These are phyloP conservation scores for Leccinum sublutescens DNA, from an alignment of 768 basidiomycete genomes.

Conservation along the genomic window DNA sequence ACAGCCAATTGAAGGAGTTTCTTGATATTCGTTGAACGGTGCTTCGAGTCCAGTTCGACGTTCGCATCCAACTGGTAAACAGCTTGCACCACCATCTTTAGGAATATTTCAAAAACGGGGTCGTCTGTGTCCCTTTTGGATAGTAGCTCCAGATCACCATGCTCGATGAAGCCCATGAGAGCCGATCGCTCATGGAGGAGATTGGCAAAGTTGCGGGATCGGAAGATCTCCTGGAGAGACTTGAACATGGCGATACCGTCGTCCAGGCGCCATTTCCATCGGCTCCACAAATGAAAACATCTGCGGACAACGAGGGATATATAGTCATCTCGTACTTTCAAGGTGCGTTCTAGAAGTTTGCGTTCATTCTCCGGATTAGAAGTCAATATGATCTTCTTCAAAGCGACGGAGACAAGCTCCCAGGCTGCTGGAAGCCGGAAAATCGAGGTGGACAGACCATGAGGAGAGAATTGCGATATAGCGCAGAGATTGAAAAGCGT, in stretches of 20 bases:
- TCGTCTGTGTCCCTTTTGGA: conserved; percentile 52
- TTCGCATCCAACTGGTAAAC: conserved; percentile 32
- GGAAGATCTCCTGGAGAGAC: conserved; percentile 69
- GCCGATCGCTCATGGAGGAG: conserved; percentile 59
- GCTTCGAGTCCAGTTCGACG: conserved; percentile 32
- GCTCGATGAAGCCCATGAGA: conserved; percentile 69
- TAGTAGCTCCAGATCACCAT: conserved; percentile 53
- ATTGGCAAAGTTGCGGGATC: conserved; percentile 72
- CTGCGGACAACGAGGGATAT: conserved; percentile 65
- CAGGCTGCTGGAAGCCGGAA: conserved; percentile 57
- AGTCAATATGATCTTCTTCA: conserved; percentile 59
- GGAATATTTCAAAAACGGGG: conserved; percentile 73
- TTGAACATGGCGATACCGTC: conserved; percentile 58
- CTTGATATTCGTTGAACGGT: conserved; percentile 46
- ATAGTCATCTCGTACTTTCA: conserved; percentile 67
- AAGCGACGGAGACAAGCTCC: conserved; percentile 57
- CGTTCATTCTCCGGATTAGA: conserved; percentile 45
- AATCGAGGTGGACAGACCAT: conserved; percentile 43
- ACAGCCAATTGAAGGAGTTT: conserved; percentile 71
- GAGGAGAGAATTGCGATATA: conserved; percentile 73
- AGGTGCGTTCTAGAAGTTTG: conserved; percentile 32
- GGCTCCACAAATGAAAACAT: conserved; percentile 66
- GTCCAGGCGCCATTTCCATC: conserved; percentile 76
- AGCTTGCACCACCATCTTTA: conserved; percentile 78
- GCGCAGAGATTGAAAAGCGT: conserved; percentile 66